phyloP scores from a whole-genome alignment of 108 stramenopile genomes.

The Schizochytrium sp. region DNA sequence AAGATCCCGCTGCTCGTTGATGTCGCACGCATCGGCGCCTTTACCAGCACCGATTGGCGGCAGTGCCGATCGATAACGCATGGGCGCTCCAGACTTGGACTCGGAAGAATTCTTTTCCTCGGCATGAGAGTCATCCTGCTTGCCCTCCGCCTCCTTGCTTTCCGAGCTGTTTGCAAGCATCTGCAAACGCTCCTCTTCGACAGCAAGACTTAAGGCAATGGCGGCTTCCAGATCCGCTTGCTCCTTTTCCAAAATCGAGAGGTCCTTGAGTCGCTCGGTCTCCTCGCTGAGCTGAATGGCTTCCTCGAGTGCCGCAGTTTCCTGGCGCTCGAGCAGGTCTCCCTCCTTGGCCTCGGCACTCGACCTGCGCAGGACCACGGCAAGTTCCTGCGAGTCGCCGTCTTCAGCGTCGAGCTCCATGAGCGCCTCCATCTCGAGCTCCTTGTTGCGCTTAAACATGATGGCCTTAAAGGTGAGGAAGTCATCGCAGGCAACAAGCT shows the following conservation, averaged over 20 bases:
- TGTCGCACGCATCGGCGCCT: neutral
- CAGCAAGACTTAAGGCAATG: neutral
- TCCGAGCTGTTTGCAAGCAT: neutral
- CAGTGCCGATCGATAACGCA: neutral
- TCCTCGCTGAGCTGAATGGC: slow-evolving; percentile 5
- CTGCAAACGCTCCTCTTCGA: neutral
- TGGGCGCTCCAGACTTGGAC: neutral
- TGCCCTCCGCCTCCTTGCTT: neutral
- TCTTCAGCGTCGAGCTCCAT: neutral
- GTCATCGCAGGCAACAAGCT: slow-evolving; percentile 18
- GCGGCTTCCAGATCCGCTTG: slow-evolving; percentile 13
- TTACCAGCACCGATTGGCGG: neutral
- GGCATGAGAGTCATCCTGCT: neutral
- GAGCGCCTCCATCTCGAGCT: slow-evolving; percentile 22
- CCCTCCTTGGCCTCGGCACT: neutral
- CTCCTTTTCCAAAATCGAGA: neutral
- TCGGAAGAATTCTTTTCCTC: neutral
- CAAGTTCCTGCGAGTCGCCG: neutral
- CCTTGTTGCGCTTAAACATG: slow-evolving; percentile 14
- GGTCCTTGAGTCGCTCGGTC: slow-evolving; percentile 4
- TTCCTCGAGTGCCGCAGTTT: neutral
- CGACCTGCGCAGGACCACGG: neutral
- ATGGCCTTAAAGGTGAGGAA: slow-evolving; percentile 18
- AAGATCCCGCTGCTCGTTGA: neutral
- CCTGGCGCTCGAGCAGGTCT: neutral